Conservation (phyloP, 1,284 basidiomycete species). For the Erythrobasidium hasegawianum region DNA sequence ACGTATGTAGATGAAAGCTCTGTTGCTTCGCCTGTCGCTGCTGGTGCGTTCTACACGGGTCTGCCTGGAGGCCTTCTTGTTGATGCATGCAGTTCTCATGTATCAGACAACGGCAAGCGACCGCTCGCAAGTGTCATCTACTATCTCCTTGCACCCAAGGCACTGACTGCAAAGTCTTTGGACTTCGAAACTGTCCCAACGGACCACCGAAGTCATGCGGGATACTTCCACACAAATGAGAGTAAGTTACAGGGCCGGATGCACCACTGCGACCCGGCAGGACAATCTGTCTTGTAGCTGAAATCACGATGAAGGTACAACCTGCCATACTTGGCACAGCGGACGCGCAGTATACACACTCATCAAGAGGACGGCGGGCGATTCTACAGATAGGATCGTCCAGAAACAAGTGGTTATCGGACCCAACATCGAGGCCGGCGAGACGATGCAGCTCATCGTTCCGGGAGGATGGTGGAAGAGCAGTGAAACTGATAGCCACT, state of each 20-base stretch:
- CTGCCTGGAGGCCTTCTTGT: no score
- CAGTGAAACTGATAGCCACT: conserved; percentile 15
- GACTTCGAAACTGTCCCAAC: not conserved
- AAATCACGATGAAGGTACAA: conserved; percentile 1
- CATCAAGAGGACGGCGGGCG: conserved; percentile 1
- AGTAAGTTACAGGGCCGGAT: no score
- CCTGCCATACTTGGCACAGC: conserved; percentile 23
- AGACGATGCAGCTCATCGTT: conserved; percentile 14
- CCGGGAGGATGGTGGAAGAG: conserved; percentile 29
- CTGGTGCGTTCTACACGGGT: not conserved
- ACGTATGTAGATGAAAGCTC: not conserved
- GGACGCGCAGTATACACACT: conserved; percentile 26
- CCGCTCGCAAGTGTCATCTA: conserved; percentile 14
- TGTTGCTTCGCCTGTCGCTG: not conserved
- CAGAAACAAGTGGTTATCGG: not conserved
- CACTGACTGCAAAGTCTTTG: not conserved
- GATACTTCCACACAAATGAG: conserved; percentile 29
- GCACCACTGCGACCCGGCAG: no score
- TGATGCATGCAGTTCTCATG: not conserved
- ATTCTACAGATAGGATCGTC: not conserved
- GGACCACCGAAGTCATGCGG: conserved; percentile 18
- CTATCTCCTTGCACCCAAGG: conserved; percentile 12
- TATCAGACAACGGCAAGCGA: not conserved
- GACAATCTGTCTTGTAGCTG: no score
- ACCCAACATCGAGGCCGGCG: conserved; percentile 10